These are phyloP conservation scores for Metarhizium robertsii DNA, from an alignment of 2,329 filamentous ascomycete species.

Conservation along the genomic window DNA sequence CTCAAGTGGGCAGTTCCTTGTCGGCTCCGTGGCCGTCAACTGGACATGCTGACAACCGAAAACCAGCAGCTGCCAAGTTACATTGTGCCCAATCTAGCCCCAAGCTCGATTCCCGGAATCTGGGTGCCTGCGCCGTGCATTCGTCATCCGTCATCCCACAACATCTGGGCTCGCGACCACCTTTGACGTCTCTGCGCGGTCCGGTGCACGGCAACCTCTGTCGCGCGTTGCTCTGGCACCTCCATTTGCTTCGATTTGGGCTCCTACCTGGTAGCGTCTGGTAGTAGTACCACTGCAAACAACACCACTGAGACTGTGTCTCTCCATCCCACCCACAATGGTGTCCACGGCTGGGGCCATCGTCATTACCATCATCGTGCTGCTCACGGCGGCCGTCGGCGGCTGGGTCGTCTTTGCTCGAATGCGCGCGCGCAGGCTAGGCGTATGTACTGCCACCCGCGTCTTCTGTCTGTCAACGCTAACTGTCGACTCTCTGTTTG, in stretches of 20 bases:
- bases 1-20: no score
- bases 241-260: not conserved
- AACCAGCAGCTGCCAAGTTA: no score
- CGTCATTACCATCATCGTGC: constrained; percentile 61
- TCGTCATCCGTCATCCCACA: not conserved
- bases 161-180: not conserved
- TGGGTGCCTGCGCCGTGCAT: not conserved
- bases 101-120: not conserved
- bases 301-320: not conserved
- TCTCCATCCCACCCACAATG: constrained; percentile 29
- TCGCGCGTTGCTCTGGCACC: not conserved
- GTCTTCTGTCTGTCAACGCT: not conserved
- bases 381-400: constrained; percentile 45
- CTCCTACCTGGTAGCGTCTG: not conserved
- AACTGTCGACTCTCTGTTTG: not conserved
- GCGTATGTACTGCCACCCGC: constrained; percentile 35
- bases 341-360: constrained; percentile 54
- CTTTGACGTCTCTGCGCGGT: not conserved
- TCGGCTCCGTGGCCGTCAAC: no score
- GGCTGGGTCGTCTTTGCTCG: constrained; percentile 66
- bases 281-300: no score
- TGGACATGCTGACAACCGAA: no score
- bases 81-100: not conserved
- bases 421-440: constrained; percentile 62
- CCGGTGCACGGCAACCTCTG: not conserved